phyloP scores from a whole-genome alignment of 805 yeast species.

The Starmerella geochares region DNA sequence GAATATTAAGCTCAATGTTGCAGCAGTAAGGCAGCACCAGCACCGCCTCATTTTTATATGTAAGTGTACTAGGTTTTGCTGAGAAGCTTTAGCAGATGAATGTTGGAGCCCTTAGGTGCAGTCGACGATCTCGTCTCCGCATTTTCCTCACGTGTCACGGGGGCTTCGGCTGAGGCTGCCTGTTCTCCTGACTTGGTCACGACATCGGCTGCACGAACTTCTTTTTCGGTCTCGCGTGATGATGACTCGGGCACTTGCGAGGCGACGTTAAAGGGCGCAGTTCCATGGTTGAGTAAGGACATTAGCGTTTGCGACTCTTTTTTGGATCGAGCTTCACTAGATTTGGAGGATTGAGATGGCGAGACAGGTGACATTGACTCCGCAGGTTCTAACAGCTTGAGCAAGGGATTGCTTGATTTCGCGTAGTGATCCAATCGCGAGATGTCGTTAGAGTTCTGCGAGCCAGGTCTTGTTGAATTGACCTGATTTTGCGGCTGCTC shows the following conservation, averaged over 20 bases:
- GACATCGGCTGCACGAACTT: too few relatives aligned
- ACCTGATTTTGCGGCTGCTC: neutral
- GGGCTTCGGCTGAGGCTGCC: neutral
- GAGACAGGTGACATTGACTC: neutral
- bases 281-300: neutral
- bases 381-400: neutral
- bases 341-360: too few relatives aligned
- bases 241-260: too few relatives aligned
- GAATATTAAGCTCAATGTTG: too few relatives aligned
- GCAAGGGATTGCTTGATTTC: neutral
- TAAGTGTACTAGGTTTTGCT: neutral
- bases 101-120: neutral
- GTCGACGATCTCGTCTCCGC: neutral
- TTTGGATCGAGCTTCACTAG: too few relatives aligned
- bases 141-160: neutral
- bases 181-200: neutral
- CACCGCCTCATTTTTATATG: too few relatives aligned
- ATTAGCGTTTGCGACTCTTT: neutral
- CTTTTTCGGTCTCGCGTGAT: too few relatives aligned
- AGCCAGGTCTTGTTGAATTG: neutral
- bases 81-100: neutral
- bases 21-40: too few relatives aligned
- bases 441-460: too few relatives aligned
- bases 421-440: too few relatives aligned
- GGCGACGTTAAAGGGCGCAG: too few relatives aligned